These are phyloP conservation scores for Tolypocladium cylindrosporum DNA, from an alignment of 2,329 filamentous ascomycete genomes.

Conservation along the genomic window DNA sequence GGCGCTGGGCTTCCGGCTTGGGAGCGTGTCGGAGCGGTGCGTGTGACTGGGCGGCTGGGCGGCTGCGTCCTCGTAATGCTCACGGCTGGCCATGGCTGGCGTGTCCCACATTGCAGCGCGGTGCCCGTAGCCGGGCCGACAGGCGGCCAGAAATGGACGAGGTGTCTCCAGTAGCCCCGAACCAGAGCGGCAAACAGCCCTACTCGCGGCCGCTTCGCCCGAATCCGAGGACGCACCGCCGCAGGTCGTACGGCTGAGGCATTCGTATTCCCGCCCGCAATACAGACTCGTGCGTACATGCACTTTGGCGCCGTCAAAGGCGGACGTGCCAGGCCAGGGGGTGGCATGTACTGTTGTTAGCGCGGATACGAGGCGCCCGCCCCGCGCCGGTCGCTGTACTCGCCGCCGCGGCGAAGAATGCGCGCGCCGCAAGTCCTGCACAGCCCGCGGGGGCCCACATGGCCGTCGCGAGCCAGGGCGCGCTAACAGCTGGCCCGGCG, in stretches of 20 bases:
- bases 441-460: not conserved
- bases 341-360: constrained; percentile 10
- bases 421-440: not conserved
- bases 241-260: not conserved
- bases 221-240: not conserved
- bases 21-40: not conserved
- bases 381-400: not conserved
- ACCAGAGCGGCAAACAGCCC: not conserved
- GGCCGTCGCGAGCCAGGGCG: not conserved
- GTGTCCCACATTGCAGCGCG: not conserved
- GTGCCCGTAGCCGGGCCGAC: not conserved
- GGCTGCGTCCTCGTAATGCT: not conserved
- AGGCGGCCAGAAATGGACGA: not conserved
- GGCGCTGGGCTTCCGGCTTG: not conserved
- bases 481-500: not conserved
- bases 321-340: not conserved
- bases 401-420: not conserved
- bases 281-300: too few relatives aligned
- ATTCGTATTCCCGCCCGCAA: not conserved
- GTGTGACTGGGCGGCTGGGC: not conserved
- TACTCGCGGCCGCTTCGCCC: not conserved
- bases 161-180: not conserved
- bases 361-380: constrained; percentile 16
- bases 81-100: not conserved
- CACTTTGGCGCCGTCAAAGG: not conserved